These are phyloP conservation scores for Strigomonas oncopelti DNA, from an alignment of 208 protist species.

Conservation along the genomic window DNA sequence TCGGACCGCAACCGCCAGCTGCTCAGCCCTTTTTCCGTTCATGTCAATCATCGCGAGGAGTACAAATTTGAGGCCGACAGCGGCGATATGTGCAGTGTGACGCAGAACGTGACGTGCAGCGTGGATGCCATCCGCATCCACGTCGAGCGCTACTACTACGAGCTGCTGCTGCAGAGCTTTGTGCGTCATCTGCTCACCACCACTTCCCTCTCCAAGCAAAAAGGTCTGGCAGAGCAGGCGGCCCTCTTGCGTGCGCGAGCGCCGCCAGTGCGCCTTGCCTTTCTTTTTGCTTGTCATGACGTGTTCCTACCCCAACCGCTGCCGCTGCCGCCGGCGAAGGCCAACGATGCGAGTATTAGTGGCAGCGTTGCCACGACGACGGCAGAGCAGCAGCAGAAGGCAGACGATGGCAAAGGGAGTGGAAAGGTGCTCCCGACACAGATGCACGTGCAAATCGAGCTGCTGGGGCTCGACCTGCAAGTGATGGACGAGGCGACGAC, in stretches of 20 bases:
- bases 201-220: neutral
- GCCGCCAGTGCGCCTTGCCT: neutral
- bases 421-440: slow-evolving; percentile 1
- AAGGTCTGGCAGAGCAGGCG: slow-evolving; percentile 4
- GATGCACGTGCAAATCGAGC: slow-evolving; percentile 6
- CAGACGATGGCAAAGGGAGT: neutral
- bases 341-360: no score
- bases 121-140: slow-evolving; percentile 27
- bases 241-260: neutral
- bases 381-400: neutral
- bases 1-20: slow-evolving; percentile 14
- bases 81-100: neutral
- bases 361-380: no score
- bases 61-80: neutral
- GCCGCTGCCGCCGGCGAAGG: no score
- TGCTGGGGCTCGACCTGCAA: slow-evolving; percentile 12
- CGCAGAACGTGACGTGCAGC: slow-evolving; percentile 8
- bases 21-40: slow-evolving; percentile 16
- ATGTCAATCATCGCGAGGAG: neutral
- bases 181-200: slow-evolving; percentile 25
- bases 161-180: slow-evolving; percentile 38
- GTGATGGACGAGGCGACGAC: slow-evolving; percentile 16
- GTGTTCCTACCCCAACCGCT: neutral
- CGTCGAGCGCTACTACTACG: slow-evolving; percentile 39
- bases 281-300: neutral